Evolutionary conservation across 1,139 yeast genomes (phyloP), one percentile per base, ranked within the genome.

Genomic region (Suhomyces ambrosiae): DNA sequence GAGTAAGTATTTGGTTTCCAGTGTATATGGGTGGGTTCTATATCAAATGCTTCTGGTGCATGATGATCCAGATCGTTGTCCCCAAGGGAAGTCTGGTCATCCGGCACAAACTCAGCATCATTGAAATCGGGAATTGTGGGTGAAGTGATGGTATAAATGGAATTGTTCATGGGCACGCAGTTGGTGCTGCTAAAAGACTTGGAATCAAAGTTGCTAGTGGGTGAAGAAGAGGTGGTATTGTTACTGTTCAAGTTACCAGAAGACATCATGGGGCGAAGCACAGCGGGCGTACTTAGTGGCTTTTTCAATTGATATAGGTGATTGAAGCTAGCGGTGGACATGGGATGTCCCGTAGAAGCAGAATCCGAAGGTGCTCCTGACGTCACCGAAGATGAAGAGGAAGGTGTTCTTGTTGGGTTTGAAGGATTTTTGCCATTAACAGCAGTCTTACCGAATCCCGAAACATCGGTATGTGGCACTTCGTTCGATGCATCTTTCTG

Each of bases 211-310:
- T 21, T 27, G 23, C 10, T 10, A 6, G 23, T n/a, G 5, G 30
- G 16, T n/a, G 30, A 14, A 11, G 30, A 27, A 14, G 21, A 13
- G 17, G 17, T 17, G 10, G 26, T 23, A 15, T 17, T 22, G 19
- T n/a, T n/a, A n/a, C 30, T 7, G 15, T 30, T 7, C 6, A 26
- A 9, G 12, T 15, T 18, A 13, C 29, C 5, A 10, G 34, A 5
- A 5, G 32, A 10, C 2, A 23, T 38, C n/a, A 42, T 48, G 6
- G 74, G 74, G 26, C 76, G 53, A 28, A 71, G 55, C 10, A 69
- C 76, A 2, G 76, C 76, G 2, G 76, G 76, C 6, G 61, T 53
- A 44, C 65, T 54, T 37, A 71, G 42, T 7, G 76, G 76, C 44
- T 68, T 65, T 45, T 68, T 70, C 37, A 58, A 49, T 41, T 59